Percentiles rank a stretch among this genome's conserved stretches.
These are phyloP conservation scores for Striga asiatica DNA, from an alignment of 257 asterid genomes.

Conservation along the genomic window DNA sequence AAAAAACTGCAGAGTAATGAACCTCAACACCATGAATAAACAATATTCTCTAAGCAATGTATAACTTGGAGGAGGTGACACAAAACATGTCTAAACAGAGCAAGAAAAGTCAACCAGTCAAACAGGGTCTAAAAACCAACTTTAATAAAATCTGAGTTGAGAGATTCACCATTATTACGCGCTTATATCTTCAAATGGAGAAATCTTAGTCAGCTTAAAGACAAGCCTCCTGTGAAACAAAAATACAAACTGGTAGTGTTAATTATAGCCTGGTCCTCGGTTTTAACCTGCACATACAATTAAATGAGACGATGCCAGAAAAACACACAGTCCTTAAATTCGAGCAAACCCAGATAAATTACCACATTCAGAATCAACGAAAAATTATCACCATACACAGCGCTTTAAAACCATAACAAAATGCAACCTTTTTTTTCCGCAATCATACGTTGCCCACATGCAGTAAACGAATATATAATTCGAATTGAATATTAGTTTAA, in stretches of 20 bases:
- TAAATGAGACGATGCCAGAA: constrained; percentile 5
- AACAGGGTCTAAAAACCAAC: background rate
- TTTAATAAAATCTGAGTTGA: constrained; percentile 5
- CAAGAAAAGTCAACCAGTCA: constrained; percentile 10
- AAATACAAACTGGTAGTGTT: too few species aligned
- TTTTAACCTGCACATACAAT: constrained; percentile 18
- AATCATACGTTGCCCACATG: constrained; percentile 15
- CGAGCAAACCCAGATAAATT: background rate
- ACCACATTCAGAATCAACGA: background rate
- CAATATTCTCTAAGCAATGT: constrained; percentile 1
- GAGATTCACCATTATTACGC: constrained; percentile 25
- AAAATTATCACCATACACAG: constrained; percentile 13
- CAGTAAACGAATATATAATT: constrained; percentile 10
- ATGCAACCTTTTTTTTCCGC: background rate
- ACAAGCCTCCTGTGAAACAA: constrained; percentile 13
- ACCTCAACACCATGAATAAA: background rate
- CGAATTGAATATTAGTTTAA: constrained; percentile 1
- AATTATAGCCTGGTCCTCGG: too few species aligned
- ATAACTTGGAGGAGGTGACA: too few species aligned
- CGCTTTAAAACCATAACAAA: constrained; percentile 16
- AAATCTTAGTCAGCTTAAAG: constrained; percentile 11
- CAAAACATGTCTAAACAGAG: background rate
- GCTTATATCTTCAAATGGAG: constrained; percentile 1
- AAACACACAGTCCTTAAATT: background rate
- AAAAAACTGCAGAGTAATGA: background rate